These are phyloP conservation scores for Fagus crenata DNA, from an alignment of 306 rosid genomes.

Conservation along the genomic window DNA sequence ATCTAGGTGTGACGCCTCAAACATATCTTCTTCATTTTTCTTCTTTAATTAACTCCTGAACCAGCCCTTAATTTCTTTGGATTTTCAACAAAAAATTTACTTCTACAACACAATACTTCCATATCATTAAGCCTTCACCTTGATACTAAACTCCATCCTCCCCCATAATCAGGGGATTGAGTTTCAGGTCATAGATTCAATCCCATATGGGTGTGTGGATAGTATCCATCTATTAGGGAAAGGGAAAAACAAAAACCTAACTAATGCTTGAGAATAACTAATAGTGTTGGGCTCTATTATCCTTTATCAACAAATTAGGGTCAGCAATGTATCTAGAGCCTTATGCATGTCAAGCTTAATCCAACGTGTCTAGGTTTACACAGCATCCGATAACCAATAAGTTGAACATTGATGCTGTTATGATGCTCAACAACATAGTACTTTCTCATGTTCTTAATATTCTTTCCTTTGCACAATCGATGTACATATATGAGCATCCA, in stretches of 20 bases:
- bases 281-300: neutral
- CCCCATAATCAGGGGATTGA: neutral
- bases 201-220: neutral
- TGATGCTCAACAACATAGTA: neutral
- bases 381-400: neutral
- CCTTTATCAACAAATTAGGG: neutral
- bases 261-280: neutral
- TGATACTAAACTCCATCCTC: neutral
- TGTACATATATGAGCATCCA: neutral
- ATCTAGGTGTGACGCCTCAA: neutral
- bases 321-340: neutral
- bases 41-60: neutral
- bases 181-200: neutral
- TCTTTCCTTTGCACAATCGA: no score
- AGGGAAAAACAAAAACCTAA: neutral
- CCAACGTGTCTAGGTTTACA: neutral
- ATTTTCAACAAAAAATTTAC: neutral
- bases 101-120: neutral
- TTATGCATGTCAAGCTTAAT: neutral
- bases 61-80: neutral
- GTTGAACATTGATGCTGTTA: conserved; percentile 11
- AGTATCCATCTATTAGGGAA: neutral
- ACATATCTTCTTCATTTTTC: neutral
- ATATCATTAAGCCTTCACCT: neutral
- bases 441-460: no score